phyloP scores from a whole-genome alignment of 805 yeast genomes.

The Metschnikowia cubensis region DNA sequence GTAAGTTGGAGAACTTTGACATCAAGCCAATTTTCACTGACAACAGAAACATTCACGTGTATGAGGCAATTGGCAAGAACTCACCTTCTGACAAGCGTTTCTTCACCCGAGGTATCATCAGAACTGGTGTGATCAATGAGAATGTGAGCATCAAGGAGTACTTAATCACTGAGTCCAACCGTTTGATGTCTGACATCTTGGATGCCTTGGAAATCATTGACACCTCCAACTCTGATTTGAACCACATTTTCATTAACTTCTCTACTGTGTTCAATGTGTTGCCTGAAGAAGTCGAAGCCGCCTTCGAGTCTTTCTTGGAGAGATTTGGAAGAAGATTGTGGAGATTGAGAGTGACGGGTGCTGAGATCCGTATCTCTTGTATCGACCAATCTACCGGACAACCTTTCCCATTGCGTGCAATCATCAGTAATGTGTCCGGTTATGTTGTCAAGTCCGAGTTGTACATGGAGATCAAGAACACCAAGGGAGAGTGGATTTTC shows the following conservation, averaged over 20 bases:
- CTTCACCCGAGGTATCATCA: constrained; percentile 94
- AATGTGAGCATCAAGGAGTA: constrained; percentile 92
- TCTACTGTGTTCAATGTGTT: constrained; percentile 92
- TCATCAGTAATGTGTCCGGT: constrained; percentile 94
- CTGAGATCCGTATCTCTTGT: constrained; percentile 95
- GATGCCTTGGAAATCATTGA: constrained; percentile 94
- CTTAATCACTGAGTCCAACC: constrained; percentile 91
- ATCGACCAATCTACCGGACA: constrained; percentile 82
- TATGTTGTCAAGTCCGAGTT: constrained; percentile 94
- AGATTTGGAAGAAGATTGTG: constrained; percentile 95
- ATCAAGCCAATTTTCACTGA: constrained; percentile 94
- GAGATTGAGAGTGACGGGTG: constrained; percentile 95
- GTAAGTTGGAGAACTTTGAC: constrained; percentile 90
- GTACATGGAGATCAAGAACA: constrained; percentile 89
- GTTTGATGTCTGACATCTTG: constrained; percentile 92
- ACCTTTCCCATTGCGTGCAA: constrained; percentile 94
- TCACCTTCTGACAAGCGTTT: constrained; percentile 91
- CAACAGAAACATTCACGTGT: constrained; percentile 95
- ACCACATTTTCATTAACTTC: constrained; percentile 95
- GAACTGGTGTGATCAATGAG: constrained; percentile 93
- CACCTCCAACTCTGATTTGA: constrained; percentile 90
- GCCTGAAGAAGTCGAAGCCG: constrained; percentile 95
- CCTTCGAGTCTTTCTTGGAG: constrained; percentile 96
- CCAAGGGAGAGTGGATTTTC: constrained; percentile 95
- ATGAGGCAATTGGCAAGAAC: constrained; percentile 93